Conservation (phyloP, 208 protist species). For the Herpetomonas samuelpessoai region DNA sequence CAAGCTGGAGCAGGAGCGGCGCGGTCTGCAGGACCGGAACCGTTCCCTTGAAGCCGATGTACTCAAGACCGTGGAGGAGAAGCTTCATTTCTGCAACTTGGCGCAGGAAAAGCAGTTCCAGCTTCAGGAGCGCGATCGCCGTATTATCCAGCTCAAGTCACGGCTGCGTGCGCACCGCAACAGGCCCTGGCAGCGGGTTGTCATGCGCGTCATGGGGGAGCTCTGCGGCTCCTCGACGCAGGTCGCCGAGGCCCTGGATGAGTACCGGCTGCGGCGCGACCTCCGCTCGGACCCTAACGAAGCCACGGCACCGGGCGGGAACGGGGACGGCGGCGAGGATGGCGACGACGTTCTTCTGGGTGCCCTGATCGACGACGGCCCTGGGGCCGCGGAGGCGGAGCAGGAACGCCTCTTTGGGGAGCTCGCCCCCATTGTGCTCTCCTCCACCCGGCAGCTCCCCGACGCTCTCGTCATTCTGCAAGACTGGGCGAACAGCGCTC, state of each 20-base stretch:
- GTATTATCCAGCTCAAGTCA: slow-evolving; percentile 70
- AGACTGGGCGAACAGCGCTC: slow-evolving; percentile 87
- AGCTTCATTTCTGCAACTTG: slow-evolving; percentile 69
- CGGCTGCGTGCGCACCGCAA: slow-evolving; percentile 74
- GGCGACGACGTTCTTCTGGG: neutral
- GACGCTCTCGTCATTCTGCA: slow-evolving; percentile 75
- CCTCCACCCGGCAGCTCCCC: slow-evolving; percentile 55
- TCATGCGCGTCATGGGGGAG: slow-evolving; percentile 76
- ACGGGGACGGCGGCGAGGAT: slow-evolving; percentile 3
- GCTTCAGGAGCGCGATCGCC: slow-evolving; percentile 46
- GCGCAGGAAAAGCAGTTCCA: slow-evolving; percentile 74
- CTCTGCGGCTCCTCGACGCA: slow-evolving; percentile 63
- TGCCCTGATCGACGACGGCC: neutral
- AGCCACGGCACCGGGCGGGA: neutral
- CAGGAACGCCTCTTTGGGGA: slow-evolving; percentile 77
- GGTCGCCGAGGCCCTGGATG: slow-evolving; percentile 48
- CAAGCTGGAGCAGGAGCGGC: slow-evolving; percentile 62
- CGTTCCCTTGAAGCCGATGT: slow-evolving; percentile 41
- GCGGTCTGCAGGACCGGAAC: slow-evolving; percentile 52
- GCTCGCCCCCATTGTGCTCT: slow-evolving; percentile 79
- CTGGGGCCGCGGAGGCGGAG: slow-evolving; percentile 22
- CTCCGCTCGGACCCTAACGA: slow-evolving; percentile 5
- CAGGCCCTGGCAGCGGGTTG: slow-evolving; percentile 72
- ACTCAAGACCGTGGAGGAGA: slow-evolving; percentile 50
- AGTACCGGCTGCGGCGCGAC: slow-evolving; percentile 39